These are phyloP conservation scores for Bocquillonia castaneifolia DNA, from an alignment of 441 rosid genomes.

Conservation along the genomic window DNA sequence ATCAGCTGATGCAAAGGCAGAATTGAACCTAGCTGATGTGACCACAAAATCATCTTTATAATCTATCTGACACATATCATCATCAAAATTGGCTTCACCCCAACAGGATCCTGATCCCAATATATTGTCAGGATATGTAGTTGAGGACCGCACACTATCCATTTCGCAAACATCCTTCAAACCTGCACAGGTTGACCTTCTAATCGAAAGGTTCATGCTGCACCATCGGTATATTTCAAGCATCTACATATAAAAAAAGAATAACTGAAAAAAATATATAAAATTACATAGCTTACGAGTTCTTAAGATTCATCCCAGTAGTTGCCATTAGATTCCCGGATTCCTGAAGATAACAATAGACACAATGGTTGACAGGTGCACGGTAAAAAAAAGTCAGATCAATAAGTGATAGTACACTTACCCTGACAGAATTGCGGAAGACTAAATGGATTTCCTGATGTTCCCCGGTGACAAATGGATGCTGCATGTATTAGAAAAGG, in stretches of 20 bases:
- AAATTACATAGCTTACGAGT: slow-evolving; percentile 33
- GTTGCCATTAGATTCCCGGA: slow-evolving; percentile 36
- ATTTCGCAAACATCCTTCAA: slow-evolving; percentile 58
- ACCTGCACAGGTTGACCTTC: slow-evolving; percentile 36
- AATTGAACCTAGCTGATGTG: slow-evolving; percentile 45
- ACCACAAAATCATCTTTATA: slow-evolving; percentile 61
- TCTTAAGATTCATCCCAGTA: slow-evolving; percentile 34
- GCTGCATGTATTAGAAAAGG: slow-evolving; percentile 49
- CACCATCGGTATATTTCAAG: slow-evolving; percentile 22
- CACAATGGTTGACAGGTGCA: neutral
- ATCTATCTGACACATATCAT: slow-evolving; percentile 77
- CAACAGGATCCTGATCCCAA: slow-evolving; percentile 31
- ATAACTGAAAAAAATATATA: slow-evolving; percentile 2
- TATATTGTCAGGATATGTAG: slow-evolving; percentile 33
- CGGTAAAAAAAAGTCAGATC: slow-evolving; percentile 20
- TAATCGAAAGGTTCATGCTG: slow-evolving; percentile 46
- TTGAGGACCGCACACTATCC: slow-evolving; percentile 54
- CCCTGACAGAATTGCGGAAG: slow-evolving; percentile 31
- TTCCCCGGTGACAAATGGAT: slow-evolving; percentile 68
- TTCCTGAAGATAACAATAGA: slow-evolving; percentile 34
- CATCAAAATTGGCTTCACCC: slow-evolving; percentile 35
- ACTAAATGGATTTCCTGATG: slow-evolving; percentile 43
- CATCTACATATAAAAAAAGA: slow-evolving; percentile 22
- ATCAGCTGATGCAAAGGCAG: slow-evolving; percentile 48
- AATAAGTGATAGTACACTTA: slow-evolving; percentile 24